Evolutionary conservation across 2,329 filamentous ascomycete species (phyloP), one percentile per base, ranked within the genome.

Genomic region (Beauveria scarabaeidicola): DNA sequence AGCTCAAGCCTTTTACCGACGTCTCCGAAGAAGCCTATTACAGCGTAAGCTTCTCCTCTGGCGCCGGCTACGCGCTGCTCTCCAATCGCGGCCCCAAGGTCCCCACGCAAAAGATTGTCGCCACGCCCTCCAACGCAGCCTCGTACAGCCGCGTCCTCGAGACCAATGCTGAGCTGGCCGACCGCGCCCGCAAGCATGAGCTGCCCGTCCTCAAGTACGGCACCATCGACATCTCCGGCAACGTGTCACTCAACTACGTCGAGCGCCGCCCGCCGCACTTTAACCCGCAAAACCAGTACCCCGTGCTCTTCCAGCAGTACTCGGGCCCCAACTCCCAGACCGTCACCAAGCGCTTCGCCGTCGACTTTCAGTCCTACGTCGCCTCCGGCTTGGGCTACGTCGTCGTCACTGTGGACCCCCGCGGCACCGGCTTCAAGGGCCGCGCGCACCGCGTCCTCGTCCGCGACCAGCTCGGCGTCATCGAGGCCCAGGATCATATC

Each of bases 251-350:
- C 66, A 84, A 85, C 73, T 85, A 83, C 65, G 77, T 97, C 15
- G 94, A 99, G 73, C 88, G 91, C 32, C 88, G 91, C 0, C 94
- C 94, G 6, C 89, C 92, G 1, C 88, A 96, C 73, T 99, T 97
- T 70, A 83, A 91, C 70, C 78, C 84, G 19, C 86, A 85, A 66
- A 92, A 89, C 74, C 86, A 89, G 69, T 97, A 99, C 66, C 94
- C 94, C 0, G 91, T 99, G 1, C 82, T 99, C 5, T 99, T 99
- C 79, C 88, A 90, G 68, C 87, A 97, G 61, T 99, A 99, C 76
- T 93, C 90, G 25, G 94, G 94, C 0, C 94, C 94, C 0, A 90
- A 89, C n/a, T 97, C 91, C 19, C 95, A 99, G 71, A 83, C 83
- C 8, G 94, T 99, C 2, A 80, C 83, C 66, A 92, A 93, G 70